Base-by-base conservation (phyloP, 495 filamentous ascomycete genomes). In the Aspergillus sparsus region DNA sequence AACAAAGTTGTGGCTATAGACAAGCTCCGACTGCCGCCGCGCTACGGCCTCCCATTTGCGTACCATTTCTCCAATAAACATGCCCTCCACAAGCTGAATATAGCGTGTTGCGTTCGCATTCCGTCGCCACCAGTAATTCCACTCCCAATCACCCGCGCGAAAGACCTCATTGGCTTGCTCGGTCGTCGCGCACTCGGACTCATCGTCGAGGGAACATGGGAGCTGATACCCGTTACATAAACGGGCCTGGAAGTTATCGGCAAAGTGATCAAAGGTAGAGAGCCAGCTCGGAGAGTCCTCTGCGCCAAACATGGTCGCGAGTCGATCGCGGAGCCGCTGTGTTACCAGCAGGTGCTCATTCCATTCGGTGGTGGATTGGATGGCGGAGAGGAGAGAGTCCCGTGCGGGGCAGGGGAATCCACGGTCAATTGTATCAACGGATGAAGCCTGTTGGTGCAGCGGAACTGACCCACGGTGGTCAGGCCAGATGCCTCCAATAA, bases 91-190 rank as follows among this genome's bases (percentile, higher is more conserved):
- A 4, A 72, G 61, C 54, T 73, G 72, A 57, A 79, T 77, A 34
- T 79, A 79, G 44, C 66, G 68, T 9, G 54, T 66, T 12, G 67
- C 75, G 51, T 77, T 64, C 8, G 64, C 62, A 45, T 74, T 77
- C 12, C 64, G 53, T 11, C 76, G 71, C 73, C 74, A 79, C 62
- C 72, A 79, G 64, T 77, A 79, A 47, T 79, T 77, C 72, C 75
- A 79, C 52, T 74, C 70, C 76, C 76, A 79, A 47, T 79, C 76
- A 11, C 76, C 76, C 13, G 74, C 76, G 41, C 76, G 74, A 63
- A 79, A 79, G 21, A 72, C 74, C 57, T 74, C 70, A 2, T 77
- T 53, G 0, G 71, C 74, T 62, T 75, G 73, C 5, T 66, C 53
- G 33, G 32, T 53, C 0, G 66, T 77, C 15, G 71, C 76, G 52